A percentile compares a stretch with the other conserved stretches of the same genome.
Evolutionary conservation across 768 basidiomycete genomes (phyloP).

Genomic region (Kwoniella dejecticola): DNA sequence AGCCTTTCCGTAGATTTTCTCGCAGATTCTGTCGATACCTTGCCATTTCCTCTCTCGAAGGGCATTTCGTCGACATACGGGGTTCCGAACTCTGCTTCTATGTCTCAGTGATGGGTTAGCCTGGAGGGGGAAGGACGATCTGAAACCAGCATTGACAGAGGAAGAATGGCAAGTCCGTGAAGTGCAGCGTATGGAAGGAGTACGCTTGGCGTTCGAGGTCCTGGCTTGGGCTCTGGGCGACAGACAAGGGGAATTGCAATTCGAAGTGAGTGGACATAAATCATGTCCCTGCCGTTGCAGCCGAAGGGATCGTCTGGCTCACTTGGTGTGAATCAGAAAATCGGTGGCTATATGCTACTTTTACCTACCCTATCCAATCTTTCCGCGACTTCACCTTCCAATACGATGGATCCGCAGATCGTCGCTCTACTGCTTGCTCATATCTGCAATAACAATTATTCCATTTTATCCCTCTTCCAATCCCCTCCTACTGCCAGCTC

Average conservation of each 20-base stretch:
- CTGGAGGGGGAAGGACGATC: slow-evolving; percentile 10
- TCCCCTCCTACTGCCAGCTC: background rate
- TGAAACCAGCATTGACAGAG: slow-evolving; percentile 4
- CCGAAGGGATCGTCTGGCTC: too few species aligned
- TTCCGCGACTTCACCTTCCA: slow-evolving; percentile 5
- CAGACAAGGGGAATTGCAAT: slow-evolving; percentile 26
- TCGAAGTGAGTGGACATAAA: slow-evolving; percentile 36
- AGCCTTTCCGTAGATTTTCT: slow-evolving; percentile 28
- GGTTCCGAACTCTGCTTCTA: slow-evolving; percentile 26
- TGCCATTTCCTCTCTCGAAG: slow-evolving; percentile 23
- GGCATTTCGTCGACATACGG: slow-evolving; percentile 41
- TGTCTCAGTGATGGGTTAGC: slow-evolving; percentile 24
- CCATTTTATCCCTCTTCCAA: slow-evolving; percentile 37
- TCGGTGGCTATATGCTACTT: slow-evolving; percentile 20
- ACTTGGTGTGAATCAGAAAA: too few species aligned
- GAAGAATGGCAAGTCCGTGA: slow-evolving; percentile 42
- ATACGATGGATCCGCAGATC: slow-evolving; percentile 25
- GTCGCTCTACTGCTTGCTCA: slow-evolving; percentile 45
- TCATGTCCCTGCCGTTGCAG: too few species aligned
- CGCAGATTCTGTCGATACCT: slow-evolving; percentile 31
- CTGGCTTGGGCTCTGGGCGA: slow-evolving; percentile 38
- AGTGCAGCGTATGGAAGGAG: slow-evolving; percentile 46
- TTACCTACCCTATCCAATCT: slow-evolving; percentile 6
- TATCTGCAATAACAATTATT: slow-evolving; percentile 48
- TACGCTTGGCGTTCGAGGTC: slow-evolving; percentile 37